A percentile compares a stretch with the other conserved stretches of the same genome.
These are phyloP conservation scores for Camellia oleifera DNA, from an alignment of 179 eudicot genomes.

Conservation along the genomic window DNA sequence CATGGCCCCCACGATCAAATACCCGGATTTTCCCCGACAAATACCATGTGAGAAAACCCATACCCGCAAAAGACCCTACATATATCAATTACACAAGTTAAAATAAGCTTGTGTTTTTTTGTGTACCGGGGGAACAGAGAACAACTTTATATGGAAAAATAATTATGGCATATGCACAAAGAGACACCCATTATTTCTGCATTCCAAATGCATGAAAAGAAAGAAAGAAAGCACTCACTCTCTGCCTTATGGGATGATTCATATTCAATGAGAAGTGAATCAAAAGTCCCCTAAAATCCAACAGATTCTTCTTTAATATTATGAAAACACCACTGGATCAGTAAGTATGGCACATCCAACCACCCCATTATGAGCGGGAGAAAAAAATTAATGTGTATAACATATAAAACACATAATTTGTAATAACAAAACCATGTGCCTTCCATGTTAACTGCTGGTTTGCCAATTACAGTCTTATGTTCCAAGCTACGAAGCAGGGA, in stretches of 20 bases:
- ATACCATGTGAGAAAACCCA: slow-evolving; percentile 77
- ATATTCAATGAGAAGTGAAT: background rate
- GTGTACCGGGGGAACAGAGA: background rate
- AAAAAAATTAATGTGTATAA: no score
- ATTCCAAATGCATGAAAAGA: background rate
- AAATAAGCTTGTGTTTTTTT: background rate
- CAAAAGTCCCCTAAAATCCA: background rate
- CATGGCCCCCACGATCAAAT: slow-evolving; percentile 85
- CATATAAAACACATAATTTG: no score
- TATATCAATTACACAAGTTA: slow-evolving; percentile 1
- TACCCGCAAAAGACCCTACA: slow-evolving; percentile 88
- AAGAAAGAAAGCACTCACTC: background rate
- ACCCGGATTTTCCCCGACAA: slow-evolving; percentile 70
- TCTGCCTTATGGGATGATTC: background rate
- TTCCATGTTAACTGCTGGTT: background rate
- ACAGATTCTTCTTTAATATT: background rate
- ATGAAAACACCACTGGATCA: background rate
- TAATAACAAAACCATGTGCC: no score
- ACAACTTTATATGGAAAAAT: background rate
- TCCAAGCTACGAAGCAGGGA: background rate
- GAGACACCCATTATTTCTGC: background rate
- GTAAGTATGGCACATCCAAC: background rate
- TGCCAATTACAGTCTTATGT: background rate
- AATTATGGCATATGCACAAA: background rate
- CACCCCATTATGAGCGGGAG: background rate